Evolutionary conservation across 352 stramenopile genomes (phyloP), one percentile per base, ranked within the genome.

Genomic region (Pythium phragmiticola): DNA sequence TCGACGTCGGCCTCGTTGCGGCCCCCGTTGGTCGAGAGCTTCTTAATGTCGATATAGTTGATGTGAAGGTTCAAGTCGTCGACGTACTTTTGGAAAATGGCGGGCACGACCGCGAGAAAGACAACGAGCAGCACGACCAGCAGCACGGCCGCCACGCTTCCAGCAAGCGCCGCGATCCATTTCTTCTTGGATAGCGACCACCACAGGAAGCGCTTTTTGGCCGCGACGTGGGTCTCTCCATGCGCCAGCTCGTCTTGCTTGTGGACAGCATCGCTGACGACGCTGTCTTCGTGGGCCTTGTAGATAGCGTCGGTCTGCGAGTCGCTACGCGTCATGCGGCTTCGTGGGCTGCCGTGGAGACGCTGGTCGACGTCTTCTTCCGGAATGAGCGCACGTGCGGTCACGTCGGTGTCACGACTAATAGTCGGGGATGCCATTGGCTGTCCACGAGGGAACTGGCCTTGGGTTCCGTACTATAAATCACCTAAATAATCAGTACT

Each of bases 21-120:
- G 30, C 60, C 57, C 14, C 62, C 53, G 48, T 69, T 75, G 33
- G 63, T 71, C 19, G 71, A 55, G 34, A 89, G 65, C 30, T 56
- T 59, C 57, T 77, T 74, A 52, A 90, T 74, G 67, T 90, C 83
- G 50, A 92, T 57, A 65, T 87, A 83, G 71, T 90, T 89, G 61
- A 90, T 65, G 12, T 59, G 65, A 41, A 92, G 48, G 26, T 78
- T 54, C 50, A 88, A 80, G 26, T 79, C 70, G 69, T 90, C 72
- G 43, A 76, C 70, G 60, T 83, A 78, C 49, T 76, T 73, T 64
- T 92, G 78, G 69, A 89, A 87, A 36, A 90, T 62, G 21, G 74
- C 71, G 37, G 69, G 71, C 49, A 86, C 66, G 43, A 89, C 72
- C 36, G 68, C 79, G 60, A 90, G 73, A 68, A 82, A 89, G n/a